phyloP scores from a whole-genome alignment of 2,329 filamentous ascomycete genomes.

The Cordyceps militaris region DNA sequence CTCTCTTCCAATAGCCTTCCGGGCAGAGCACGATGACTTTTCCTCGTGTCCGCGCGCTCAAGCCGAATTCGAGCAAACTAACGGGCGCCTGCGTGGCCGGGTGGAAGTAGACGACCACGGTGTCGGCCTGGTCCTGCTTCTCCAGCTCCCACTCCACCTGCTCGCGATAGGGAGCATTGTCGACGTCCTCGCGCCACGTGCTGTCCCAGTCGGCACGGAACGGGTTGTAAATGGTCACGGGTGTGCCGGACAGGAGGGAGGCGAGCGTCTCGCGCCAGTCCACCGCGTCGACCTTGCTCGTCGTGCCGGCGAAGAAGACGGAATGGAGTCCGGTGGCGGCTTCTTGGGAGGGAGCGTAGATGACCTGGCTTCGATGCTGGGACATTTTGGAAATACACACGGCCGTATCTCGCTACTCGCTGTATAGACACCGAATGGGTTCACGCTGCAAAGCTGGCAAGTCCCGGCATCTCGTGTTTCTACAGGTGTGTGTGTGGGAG shows the following conservation, averaged over 20 bases:
- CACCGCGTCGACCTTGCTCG: conserved; percentile 29
- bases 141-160: neutral
- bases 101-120: neutral
- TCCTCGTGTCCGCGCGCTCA: neutral
- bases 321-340: conserved; percentile 20
- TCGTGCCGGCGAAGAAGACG: conserved; percentile 53
- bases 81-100: neutral
- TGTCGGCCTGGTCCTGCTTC: neutral
- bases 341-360: conserved; percentile 22
- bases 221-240: neutral
- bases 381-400: neutral
- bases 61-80: neutral
- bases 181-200: neutral
- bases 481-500: neutral
- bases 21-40: neutral
- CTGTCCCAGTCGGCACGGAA: neutral
- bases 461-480: no score
- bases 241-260: conserved; percentile 30
- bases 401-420: neutral
- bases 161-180: neutral
- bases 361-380: conserved; percentile 19
- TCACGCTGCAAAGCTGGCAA: no score
- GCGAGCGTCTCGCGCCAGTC: conserved; percentile 44
- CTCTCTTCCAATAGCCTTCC: neutral
- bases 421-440: neutral